These are phyloP conservation scores for Gossypium ekmanianum DNA, from an alignment of 345 rosid genomes.

Conservation along the genomic window DNA sequence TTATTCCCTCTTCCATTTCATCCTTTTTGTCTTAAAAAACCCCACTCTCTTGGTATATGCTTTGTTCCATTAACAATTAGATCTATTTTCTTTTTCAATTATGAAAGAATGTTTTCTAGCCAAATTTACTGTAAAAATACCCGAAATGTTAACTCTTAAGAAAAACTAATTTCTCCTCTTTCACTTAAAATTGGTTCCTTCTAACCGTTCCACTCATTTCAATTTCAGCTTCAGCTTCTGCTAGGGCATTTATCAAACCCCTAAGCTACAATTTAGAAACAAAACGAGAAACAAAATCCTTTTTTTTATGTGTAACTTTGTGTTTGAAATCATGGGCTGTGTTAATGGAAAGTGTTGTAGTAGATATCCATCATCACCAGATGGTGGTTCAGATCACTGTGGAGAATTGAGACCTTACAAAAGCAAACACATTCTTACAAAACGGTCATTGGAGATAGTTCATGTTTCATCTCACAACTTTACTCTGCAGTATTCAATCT, in stretches of 20 bases:
- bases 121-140: conserved; percentile 18
- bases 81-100: conserved; percentile 21
- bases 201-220: background rate
- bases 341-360: conserved; percentile 78
- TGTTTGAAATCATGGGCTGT: conserved; percentile 64
- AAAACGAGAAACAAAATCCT: too few species aligned
- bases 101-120: conserved; percentile 23
- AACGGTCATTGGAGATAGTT: conserved; percentile 54
- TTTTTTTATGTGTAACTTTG: background rate
- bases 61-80: background rate
- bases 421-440: conserved; percentile 44
- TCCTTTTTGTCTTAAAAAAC: background rate
- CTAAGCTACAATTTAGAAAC: conserved; percentile 1
- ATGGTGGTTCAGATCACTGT: conserved; percentile 41
- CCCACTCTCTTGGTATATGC: background rate
- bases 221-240: conserved; percentile 7
- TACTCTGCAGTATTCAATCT: conserved; percentile 63
- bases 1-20: background rate
- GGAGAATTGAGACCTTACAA: conserved; percentile 23
- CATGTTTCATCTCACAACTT: conserved; percentile 64
- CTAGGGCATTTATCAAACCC: conserved; percentile 29
- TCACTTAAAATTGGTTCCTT: conserved; percentile 12
- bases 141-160: conserved; percentile 28
- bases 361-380: conserved; percentile 57
- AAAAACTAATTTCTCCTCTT: conserved; percentile 22